A percentile compares a stretch with the other conserved stretches of the same genome.
These are phyloP conservation scores for Termitomyces eurrhizus DNA, from an alignment of 768 basidiomycete genomes.

Conservation along the genomic window DNA sequence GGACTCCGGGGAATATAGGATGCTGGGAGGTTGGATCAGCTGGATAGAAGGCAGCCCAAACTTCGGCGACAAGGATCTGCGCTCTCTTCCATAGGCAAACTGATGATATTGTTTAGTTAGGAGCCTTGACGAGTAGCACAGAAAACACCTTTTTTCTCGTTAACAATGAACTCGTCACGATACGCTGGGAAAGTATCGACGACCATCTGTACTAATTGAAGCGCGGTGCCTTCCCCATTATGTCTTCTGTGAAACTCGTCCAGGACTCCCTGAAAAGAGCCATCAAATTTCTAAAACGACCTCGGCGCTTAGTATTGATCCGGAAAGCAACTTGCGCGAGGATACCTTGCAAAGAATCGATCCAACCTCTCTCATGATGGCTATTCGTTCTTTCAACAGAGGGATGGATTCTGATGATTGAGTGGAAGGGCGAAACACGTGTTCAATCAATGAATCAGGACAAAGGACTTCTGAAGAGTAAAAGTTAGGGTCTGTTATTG, in stretches of 20 bases:
- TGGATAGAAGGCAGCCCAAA: constrained; percentile 90
- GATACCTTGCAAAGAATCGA: constrained; percentile 64
- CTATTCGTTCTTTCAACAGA: constrained; percentile 65
- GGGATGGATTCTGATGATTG: constrained; percentile 65
- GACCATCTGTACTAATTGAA: constrained; percentile 72
- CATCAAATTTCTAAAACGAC: constrained; percentile 53
- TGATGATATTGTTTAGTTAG: constrained; percentile 22
- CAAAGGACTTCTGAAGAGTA: constrained; percentile 70
- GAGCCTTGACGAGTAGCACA: not conserved
- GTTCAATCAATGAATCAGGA: constrained; percentile 63
- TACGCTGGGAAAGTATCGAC: constrained; percentile 70
- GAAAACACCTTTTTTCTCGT: constrained; percentile 54
- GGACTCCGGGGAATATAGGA: constrained; percentile 64
- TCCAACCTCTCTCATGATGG: constrained; percentile 77
- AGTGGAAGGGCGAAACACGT: constrained; percentile 62
- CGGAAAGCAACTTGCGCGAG: not conserved
- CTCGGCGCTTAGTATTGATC: not conserved
- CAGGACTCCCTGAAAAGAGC: constrained; percentile 68
- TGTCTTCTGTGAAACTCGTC: constrained; percentile 53
- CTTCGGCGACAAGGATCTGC: constrained; percentile 88
- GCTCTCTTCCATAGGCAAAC: constrained; percentile 89
- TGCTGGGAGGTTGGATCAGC: constrained; percentile 40
- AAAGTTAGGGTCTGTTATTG: constrained; percentile 75
- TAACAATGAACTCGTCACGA: constrained; percentile 59
- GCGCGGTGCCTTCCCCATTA: constrained; percentile 55